These are phyloP conservation scores for Oryza officinalis DNA, from an alignment of 176 grass and related monocot species.

Conservation along the genomic window DNA sequence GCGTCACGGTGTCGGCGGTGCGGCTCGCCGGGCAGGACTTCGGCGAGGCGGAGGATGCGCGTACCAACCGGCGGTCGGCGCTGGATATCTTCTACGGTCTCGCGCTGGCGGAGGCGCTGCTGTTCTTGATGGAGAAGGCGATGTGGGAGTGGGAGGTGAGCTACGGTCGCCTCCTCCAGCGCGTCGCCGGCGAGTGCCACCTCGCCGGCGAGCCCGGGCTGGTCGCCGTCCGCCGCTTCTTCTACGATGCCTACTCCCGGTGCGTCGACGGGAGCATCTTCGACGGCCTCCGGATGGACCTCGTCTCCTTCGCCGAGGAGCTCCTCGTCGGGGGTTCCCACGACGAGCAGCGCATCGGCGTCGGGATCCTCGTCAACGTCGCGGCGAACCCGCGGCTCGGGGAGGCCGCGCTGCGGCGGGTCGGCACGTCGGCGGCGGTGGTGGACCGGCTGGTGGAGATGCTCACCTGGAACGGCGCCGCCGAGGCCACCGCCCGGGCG, in stretches of 20 bases:
- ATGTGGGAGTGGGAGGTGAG: slow-evolving; percentile 75
- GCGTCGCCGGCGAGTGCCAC: slow-evolving; percentile 58
- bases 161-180: slow-evolving; percentile 47
- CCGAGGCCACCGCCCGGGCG: slow-evolving; percentile 36
- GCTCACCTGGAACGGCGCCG: slow-evolving; percentile 55
- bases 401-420: slow-evolving; percentile 43
- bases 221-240: slow-evolving; percentile 61
- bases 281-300: slow-evolving; percentile 71
- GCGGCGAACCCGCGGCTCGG: slow-evolving; percentile 22
- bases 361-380: slow-evolving; percentile 54
- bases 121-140: slow-evolving; percentile 69
- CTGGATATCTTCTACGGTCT: slow-evolving; percentile 75
- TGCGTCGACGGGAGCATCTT: slow-evolving; percentile 68
- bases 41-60: slow-evolving; percentile 42
- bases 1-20: slow-evolving; percentile 52
- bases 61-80: slow-evolving; percentile 47
- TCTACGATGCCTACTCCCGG: slow-evolving; percentile 79
- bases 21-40: slow-evolving; percentile 69
- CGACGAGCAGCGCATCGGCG: slow-evolving; percentile 67
- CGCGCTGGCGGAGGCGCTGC: slow-evolving; percentile 63
- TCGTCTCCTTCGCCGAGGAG: slow-evolving; percentile 69
- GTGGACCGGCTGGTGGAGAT: slow-evolving; percentile 67
- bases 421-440: slow-evolving; percentile 44
- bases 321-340: slow-evolving; percentile 50
- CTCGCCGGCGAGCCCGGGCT: slow-evolving; percentile 51